Evolutionary conservation across 1,284 basidiomycete genomes (phyloP).

Genomic region (Apiotrichum montevideense): DNA sequence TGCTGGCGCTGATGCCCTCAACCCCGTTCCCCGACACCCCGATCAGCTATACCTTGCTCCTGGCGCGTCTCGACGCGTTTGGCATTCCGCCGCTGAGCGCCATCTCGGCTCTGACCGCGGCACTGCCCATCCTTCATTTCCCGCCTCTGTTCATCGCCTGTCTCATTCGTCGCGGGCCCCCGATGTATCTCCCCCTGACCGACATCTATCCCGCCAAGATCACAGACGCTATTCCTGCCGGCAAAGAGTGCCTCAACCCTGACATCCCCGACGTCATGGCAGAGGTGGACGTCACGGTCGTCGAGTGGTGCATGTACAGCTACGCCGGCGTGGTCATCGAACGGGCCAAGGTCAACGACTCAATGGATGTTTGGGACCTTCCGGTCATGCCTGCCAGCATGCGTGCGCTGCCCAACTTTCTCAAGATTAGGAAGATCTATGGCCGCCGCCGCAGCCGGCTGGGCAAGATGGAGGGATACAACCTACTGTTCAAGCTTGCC

Average conservation of each 20-base stretch:
- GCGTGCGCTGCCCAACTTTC: slow-evolving; percentile 50
- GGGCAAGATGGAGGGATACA: slow-evolving; percentile 36
- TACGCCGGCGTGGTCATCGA: slow-evolving; percentile 78
- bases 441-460: slow-evolving; percentile 30
- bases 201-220: slow-evolving; percentile 68
- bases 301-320: slow-evolving; percentile 63
- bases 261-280: slow-evolving; percentile 35
- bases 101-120: slow-evolving; percentile 16
- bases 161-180: slow-evolving; percentile 64
- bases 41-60: slow-evolving; percentile 3
- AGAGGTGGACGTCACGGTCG: slow-evolving; percentile 52
- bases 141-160: slow-evolving; percentile 53
- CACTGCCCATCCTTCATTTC: slow-evolving; percentile 52
- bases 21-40: slow-evolving; percentile 28
- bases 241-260: slow-evolving; percentile 27
- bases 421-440: slow-evolving; percentile 33
- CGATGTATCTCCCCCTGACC: slow-evolving; percentile 62
- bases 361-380: slow-evolving; percentile 75
- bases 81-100: slow-evolving; percentile 12
- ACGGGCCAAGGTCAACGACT: slow-evolving; percentile 65
- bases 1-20: slow-evolving; percentile 40
- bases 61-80: slow-evolving; percentile 14
- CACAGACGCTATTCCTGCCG: slow-evolving; percentile 28
- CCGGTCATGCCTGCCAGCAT: slow-evolving; percentile 68
- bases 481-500: slow-evolving; percentile 41